phyloP scores from a whole-genome alignment of 179 eudicot genomes.

The Camellia oleifera region DNA sequence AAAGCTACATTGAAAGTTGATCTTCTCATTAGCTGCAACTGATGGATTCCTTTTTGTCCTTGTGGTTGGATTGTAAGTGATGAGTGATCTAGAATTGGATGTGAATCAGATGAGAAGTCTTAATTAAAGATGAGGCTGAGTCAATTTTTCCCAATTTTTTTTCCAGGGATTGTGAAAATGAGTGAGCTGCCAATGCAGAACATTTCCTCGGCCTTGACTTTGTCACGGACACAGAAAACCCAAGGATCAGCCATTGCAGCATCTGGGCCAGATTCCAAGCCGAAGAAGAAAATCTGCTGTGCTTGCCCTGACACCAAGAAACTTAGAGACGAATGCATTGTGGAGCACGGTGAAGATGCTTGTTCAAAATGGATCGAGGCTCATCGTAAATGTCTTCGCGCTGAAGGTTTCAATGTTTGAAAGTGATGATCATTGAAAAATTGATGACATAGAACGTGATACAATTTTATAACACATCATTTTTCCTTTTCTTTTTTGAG shows the following conservation, averaged over 20 bases:
- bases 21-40: no score
- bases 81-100: neutral
- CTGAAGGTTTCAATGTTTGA: constrained; percentile 88
- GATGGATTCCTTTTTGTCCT: neutral
- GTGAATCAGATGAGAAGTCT: neutral
- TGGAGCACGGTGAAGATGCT: constrained; percentile 79
- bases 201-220: constrained; percentile 19
- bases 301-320: constrained; percentile 94
- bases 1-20: no score
- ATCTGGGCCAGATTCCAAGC: constrained; percentile 48
- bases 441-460: neutral
- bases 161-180: constrained; percentile 33
- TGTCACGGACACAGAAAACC: constrained; percentile 28
- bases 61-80: neutral
- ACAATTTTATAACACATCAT: constrained; percentile 15
- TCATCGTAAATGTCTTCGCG: constrained; percentile 78
- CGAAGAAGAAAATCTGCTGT: constrained; percentile 93
- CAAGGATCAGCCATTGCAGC: constrained; percentile 31
- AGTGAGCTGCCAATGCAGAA: constrained; percentile 36
- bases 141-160: neutral
- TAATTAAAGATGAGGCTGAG: neutral
- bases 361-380: constrained; percentile 92
- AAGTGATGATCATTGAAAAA: constrained; percentile 4
- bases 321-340: constrained; percentile 88
- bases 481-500: constrained; percentile 8